Conservation (phyloP, 2,329 filamentous ascomycete species). For the Capronia coronata region DNA sequence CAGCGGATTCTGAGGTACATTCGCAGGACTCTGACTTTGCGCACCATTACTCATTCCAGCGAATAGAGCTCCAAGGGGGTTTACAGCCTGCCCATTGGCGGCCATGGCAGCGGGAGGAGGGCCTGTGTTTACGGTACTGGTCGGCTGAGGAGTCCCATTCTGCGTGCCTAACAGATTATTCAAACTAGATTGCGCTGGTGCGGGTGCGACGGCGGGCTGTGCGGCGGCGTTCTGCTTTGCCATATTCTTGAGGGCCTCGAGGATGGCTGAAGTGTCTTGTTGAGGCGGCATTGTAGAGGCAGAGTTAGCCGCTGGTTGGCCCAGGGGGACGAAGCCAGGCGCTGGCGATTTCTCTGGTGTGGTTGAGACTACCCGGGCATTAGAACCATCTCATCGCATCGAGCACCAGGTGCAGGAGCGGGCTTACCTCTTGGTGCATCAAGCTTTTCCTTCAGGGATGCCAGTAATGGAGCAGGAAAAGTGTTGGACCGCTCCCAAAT, state of each 20-base stretch:
- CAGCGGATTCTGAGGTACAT: conserved; percentile 35
- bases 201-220: conserved; percentile 34
- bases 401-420: conserved; percentile 16
- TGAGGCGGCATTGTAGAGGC: conserved; percentile 32
- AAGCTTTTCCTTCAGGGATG: conserved; percentile 76
- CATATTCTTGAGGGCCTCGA: conserved; percentile 74
- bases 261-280: conserved; percentile 58
- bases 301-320: conserved; percentile 29
- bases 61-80: conserved; percentile 48
- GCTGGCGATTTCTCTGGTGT: conserved; percentile 57
- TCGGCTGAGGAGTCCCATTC: conserved; percentile 38
- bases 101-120: conserved; percentile 36
- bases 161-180: conserved; percentile 47
- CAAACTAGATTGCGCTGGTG: conserved; percentile 37
- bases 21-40: conserved; percentile 35
- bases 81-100: conserved; percentile 53
- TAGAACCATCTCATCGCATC: conserved; percentile 3
- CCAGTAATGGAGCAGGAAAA: conserved; percentile 73
- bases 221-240: conserved; percentile 63
- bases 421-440: conserved; percentile 60
- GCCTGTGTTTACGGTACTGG: conserved; percentile 39
- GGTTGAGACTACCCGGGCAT: conserved; percentile 38
- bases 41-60: conserved; percentile 38
- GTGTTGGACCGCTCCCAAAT: conserved; percentile 97
- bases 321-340: conserved; percentile 39